These are phyloP conservation scores for Salmacisia buchloeana DNA, from an alignment of 1,284 basidiomycete genomes.

Conservation along the genomic window DNA sequence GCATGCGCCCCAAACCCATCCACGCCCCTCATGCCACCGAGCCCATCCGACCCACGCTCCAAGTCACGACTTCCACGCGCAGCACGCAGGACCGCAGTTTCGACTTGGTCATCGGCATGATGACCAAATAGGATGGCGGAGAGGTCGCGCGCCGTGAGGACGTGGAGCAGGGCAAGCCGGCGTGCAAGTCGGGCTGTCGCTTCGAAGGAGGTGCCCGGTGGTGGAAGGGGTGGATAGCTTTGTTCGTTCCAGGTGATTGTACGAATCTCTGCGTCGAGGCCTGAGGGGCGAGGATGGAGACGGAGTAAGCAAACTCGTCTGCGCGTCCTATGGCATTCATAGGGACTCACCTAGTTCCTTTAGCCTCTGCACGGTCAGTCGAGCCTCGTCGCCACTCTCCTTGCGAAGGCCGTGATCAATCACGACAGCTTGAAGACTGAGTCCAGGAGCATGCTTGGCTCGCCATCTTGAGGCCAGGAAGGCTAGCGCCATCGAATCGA, in stretches of 20 bases:
- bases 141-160: background rate
- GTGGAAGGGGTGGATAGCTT: background rate
- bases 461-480: background rate
- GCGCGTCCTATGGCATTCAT: background rate
- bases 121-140: background rate
- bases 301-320: background rate
- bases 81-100: background rate
- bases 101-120: slow-evolving; percentile 1
- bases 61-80: background rate
- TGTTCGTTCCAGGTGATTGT: background rate
- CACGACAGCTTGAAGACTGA: background rate
- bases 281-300: background rate
- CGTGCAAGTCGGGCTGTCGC: background rate
- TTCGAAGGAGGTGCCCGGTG: background rate
- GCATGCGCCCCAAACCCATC: background rate
- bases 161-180: background rate
- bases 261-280: background rate
- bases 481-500: background rate
- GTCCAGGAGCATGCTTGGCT: background rate
- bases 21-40: background rate
- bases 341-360: background rate
- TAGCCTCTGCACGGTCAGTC: background rate
- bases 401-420: background rate
- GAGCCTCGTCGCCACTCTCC: background rate
- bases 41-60: background rate